Percentiles rank a stretch among this genome's conserved stretches.
Evolutionary conservation across 2,329 filamentous ascomycete genomes (phyloP).

Genomic region (Talaromyces verruculosus): DNA sequence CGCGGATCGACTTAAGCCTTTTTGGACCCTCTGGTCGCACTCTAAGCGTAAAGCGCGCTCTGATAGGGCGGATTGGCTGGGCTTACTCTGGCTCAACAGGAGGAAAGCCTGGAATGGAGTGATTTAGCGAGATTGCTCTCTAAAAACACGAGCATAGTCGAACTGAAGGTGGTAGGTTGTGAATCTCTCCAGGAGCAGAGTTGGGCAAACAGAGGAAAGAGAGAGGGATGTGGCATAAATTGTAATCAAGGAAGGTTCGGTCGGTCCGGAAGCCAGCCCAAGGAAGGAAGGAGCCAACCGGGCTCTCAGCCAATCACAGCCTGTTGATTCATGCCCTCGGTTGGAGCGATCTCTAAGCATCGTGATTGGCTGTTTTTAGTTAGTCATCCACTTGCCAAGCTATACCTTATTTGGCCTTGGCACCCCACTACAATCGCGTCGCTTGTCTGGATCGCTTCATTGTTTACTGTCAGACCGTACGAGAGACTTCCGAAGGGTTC

Average conservation of each 20-base stretch:
- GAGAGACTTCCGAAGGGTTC: neutral
- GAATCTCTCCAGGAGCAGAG: neutral
- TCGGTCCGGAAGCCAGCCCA: neutral
- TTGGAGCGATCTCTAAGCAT: neutral
- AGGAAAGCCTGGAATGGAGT: neutral
- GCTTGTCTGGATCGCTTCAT: neutral
- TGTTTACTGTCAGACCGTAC: neutral
- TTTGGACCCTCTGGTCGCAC: neutral
- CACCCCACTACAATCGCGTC: neutral
- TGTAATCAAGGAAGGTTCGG: conserved; percentile 1
- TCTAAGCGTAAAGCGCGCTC: neutral
- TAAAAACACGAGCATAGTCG: neutral
- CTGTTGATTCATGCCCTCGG: neutral
- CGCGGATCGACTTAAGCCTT: neutral
- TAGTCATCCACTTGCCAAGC: neutral
- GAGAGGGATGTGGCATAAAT: neutral
- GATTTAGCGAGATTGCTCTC: neutral
- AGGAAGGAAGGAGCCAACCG: neutral
- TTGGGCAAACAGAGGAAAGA: neutral
- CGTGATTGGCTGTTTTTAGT: neutral
- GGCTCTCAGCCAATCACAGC: neutral
- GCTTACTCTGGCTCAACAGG: neutral
- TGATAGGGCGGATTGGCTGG: neutral
- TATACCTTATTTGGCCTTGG: conserved; percentile 2
- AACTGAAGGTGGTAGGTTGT: neutral